A percentile compares a stretch with the other conserved stretches of the same genome.
Conservation (phyloP, 2,329 filamentous ascomycete genomes). For the Colletotrichum phormii region DNA sequence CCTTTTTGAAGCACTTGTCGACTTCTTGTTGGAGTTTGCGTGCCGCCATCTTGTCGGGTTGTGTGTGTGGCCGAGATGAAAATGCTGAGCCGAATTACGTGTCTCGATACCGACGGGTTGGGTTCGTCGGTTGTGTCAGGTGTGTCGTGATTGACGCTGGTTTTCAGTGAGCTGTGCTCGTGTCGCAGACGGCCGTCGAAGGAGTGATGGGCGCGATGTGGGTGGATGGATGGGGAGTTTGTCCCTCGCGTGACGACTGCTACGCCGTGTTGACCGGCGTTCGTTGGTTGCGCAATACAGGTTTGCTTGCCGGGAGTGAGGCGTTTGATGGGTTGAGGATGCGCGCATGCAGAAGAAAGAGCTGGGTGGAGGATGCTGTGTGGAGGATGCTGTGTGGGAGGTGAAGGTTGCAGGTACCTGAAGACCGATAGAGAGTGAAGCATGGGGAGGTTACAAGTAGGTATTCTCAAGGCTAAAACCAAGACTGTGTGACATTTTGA, state of each 20-base stretch:
- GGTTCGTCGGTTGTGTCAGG: conserved; percentile 17
- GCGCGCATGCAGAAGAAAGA: conserved; percentile 34
- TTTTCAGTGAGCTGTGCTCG: conserved; percentile 20
- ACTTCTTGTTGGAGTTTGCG: conserved; percentile 98
- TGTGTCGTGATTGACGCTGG: conserved; percentile 14
- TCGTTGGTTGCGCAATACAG: conserved; percentile 27
- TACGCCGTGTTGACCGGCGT: conserved; percentile 24
- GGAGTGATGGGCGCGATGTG: not conserved
- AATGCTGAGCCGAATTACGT: not conserved
- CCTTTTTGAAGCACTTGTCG: conserved; percentile 99
- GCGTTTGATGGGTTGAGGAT: conserved; percentile 36
- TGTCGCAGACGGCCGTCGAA: conserved; percentile 9
- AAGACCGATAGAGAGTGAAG: not conserved
- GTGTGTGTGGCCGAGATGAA: conserved; percentile 5
- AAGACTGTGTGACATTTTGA: not conserved
- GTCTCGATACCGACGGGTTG: conserved; percentile 15
- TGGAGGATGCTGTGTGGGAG: conserved; percentile 14
- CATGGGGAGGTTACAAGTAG: not conserved
- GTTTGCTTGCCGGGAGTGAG: conserved; percentile 29
- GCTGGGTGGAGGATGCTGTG: conserved; percentile 24
- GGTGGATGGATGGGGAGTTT: not conserved
- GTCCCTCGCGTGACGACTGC: conserved; percentile 17
- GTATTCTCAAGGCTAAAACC: not conserved
- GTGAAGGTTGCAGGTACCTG: not conserved
- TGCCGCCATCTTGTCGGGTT: conserved; percentile 79